Evolutionary conservation across 805 yeast species (phyloP), one percentile per base, ranked within the genome.

Genomic region (Starmerella geochares): DNA sequence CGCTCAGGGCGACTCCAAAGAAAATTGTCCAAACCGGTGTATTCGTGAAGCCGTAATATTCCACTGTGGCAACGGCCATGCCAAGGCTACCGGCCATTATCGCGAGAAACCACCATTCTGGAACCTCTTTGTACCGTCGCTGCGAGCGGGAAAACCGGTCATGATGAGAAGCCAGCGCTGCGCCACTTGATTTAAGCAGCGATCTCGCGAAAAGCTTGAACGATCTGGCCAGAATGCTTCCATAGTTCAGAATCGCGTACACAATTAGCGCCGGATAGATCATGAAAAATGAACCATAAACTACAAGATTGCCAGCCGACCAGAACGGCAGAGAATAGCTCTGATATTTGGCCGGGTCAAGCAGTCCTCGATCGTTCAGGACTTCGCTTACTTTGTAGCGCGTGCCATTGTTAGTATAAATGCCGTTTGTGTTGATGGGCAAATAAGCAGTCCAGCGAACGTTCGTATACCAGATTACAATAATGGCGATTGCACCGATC

Each of bases 311-410:
- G 1, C 79, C 83, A 6, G 86, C 84, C 24, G 77, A 61, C 59
- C 77, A 79, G 62, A 73, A 80, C 7, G 86, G 86, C 11, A 84
- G 83, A 1, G 86, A 80, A 65, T 81, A 81, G 4, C 65, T 62
- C 57, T 74, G 63, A 63, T 80, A 81, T 5, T 68, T 76, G 7
- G 61, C 63, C 46, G 65, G 63, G 58, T 75, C 69, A 54, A 80
- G 48, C 27, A 66, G 56, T 79, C 47, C 65, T 65, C 73, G 62
- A 46, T 72, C 64, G 29, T 50, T 41, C 37, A 80, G 59, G 17
- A 80, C 69, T 47, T 70, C 61, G 16, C 69, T 67, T 38, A 79
- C 76, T 23, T 72, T 65, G 60, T 68, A 80, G 0, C 17, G 44
- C 5, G 4, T 6, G 4, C 46, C 46, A n/a, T 21, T 21, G 29